Percentiles rank a stretch among this genome's conserved stretches.
These are phyloP conservation scores for Echium plantagineum DNA, from an alignment of 257 asterid species.

Conservation along the genomic window DNA sequence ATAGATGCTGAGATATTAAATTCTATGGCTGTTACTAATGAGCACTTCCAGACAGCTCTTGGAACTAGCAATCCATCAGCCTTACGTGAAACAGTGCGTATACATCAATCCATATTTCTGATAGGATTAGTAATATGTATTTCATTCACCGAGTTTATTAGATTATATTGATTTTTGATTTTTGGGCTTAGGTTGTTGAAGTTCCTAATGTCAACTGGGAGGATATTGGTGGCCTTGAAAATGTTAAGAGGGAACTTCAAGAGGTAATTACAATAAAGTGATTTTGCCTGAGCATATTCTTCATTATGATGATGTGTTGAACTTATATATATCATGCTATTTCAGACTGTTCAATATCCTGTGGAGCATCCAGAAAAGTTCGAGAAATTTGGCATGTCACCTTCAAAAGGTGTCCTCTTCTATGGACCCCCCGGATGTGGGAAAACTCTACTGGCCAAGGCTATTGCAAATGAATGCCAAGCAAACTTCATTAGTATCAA, in stretches of 20 bases:
- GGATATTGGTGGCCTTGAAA: constrained; percentile 38
- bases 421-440: constrained; percentile 75
- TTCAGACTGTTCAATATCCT: constrained; percentile 50
- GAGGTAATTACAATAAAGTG: constrained; percentile 18
- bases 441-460: constrained; percentile 55
- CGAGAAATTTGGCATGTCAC: constrained; percentile 57
- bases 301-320: constrained; percentile 2
- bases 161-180: not conserved
- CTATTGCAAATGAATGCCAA: constrained; percentile 58
- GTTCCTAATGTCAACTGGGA: constrained; percentile 42
- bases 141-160: not conserved
- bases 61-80: constrained; percentile 63
- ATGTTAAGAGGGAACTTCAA: constrained; percentile 43
- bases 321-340: constrained; percentile 2
- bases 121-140: too few species aligned
- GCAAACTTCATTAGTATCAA: constrained; percentile 52
- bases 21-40: constrained; percentile 51
- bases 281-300: not conserved
- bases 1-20: constrained; percentile 50
- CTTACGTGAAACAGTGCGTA: constrained; percentile 44
- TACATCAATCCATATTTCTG: not conserved
- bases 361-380: constrained; percentile 61
- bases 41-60: constrained; percentile 56
- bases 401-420: constrained; percentile 56
- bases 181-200: constrained; percentile 28